These are phyloP conservation scores for Amanita rubescens DNA, from an alignment of 768 basidiomycete genomes.

Conservation along the genomic window DNA sequence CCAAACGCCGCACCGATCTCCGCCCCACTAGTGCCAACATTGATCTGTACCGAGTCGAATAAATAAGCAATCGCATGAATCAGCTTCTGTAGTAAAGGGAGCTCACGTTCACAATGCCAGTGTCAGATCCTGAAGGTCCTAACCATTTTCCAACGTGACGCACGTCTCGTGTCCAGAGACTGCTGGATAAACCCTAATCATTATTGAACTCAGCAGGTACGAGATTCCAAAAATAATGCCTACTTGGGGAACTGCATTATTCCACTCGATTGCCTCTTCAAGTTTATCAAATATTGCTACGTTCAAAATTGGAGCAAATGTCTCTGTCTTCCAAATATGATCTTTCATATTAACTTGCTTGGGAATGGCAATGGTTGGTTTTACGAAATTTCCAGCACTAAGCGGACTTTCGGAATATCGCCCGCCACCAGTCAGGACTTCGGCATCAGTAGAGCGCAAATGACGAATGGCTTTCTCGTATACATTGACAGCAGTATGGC, in stretches of 20 bases:
- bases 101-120: conserved; percentile 84
- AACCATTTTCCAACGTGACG: conserved; percentile 87
- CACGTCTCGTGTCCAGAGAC: conserved; percentile 84
- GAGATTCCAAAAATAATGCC: conserved; percentile 11
- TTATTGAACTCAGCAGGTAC: conserved; percentile 6
- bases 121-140: conserved; percentile 81
- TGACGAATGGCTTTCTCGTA: conserved; percentile 57
- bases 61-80: conserved; percentile 38
- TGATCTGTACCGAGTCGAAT: conserved; percentile 30
- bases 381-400: conserved; percentile 76
- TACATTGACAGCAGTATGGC: conserved; percentile 52
- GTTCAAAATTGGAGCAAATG: conserved; percentile 85
- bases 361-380: conserved; percentile 78
- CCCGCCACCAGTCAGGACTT: conserved; percentile 70
- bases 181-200: conserved; percentile 73
- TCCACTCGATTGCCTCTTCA: conserved; percentile 83
- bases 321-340: conserved; percentile 70
- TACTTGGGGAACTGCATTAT: conserved; percentile 82
- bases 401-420: conserved; percentile 45
- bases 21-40: conserved; percentile 53
- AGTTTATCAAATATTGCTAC: conserved; percentile 82
- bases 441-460: conserved; percentile 58
- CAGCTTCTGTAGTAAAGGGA: conserved; percentile 31
- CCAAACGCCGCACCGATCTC: conserved; percentile 82
- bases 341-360: conserved; percentile 45